These are phyloP conservation scores for Colletotrichum chlorophyti DNA, from an alignment of 2,329 filamentous ascomycete species.

Conservation along the genomic window DNA sequence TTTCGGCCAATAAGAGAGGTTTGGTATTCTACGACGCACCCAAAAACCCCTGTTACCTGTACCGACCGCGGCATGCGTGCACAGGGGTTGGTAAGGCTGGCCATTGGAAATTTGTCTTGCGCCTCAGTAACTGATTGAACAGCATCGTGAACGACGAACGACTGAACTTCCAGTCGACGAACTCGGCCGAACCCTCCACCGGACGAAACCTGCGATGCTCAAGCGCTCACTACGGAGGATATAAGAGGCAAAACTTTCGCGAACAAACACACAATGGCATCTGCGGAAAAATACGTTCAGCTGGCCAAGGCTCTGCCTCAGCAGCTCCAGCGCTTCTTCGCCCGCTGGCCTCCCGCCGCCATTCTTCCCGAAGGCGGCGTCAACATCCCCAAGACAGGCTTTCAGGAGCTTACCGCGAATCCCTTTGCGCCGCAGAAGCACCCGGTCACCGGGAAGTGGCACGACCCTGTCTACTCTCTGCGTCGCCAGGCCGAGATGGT, in stretches of 20 bases:
- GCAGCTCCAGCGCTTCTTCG: constrained; percentile 85
- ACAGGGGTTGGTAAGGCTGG: constrained; percentile 25
- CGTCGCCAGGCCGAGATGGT: constrained; percentile 90
- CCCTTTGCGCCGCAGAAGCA: constrained; percentile 86
- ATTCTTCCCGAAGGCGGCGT: constrained; percentile 58
- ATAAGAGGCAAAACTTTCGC: constrained; percentile 1
- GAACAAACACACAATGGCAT: constrained; percentile 14
- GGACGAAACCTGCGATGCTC: constrained; percentile 2
- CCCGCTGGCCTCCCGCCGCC: constrained; percentile 80
- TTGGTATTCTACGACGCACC: no score
- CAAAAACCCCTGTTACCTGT: constrained; percentile 5
- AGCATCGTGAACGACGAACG: neutral
- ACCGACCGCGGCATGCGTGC: constrained; percentile 19
- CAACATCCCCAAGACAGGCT: constrained; percentile 53
- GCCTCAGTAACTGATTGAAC: constrained; percentile 6
- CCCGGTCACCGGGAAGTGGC: constrained; percentile 80
- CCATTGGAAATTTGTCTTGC: constrained; percentile 22
- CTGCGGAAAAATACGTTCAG: constrained; percentile 48
- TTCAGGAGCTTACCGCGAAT: constrained; percentile 68
- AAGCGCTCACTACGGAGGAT: neutral
- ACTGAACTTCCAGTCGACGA: neutral
- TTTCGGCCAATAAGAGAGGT: constrained; percentile 10
- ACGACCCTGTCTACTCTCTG: constrained; percentile 82
- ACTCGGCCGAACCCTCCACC: neutral
- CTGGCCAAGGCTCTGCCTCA: constrained; percentile 78